Percentiles rank a stretch among this genome's conserved stretches.
phyloP scores from a whole-genome alignment of 352 stramenopile species.

The Labyrinthula sp. region DNA sequence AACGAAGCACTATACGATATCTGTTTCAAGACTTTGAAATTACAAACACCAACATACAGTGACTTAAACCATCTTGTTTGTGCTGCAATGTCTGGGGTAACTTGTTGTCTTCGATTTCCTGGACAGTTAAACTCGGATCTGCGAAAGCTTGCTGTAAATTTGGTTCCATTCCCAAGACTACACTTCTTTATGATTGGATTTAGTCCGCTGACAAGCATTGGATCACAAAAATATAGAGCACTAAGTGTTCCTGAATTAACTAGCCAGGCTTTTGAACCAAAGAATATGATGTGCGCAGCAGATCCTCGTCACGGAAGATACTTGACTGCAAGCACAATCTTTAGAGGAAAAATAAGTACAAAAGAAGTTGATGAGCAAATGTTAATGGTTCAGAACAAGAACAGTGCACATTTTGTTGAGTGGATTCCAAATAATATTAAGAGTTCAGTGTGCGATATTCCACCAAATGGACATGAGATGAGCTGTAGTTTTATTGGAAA shows the following conservation, averaged over 20 bases:
- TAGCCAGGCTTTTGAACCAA: slow-evolving; percentile 92
- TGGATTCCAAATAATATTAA: slow-evolving; percentile 99
- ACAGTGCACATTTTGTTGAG: slow-evolving; percentile 98
- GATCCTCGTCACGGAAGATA: slow-evolving; percentile 96
- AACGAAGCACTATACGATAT: slow-evolving; percentile 99
- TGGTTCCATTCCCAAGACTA: slow-evolving; percentile 94
- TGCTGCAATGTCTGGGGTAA: slow-evolving; percentile 90
- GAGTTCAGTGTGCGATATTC: slow-evolving; percentile 95
- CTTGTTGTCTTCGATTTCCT: slow-evolving; percentile 89
- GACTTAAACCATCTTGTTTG: slow-evolving; percentile 97
- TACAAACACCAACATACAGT: slow-evolving; percentile 87
- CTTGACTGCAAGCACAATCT: slow-evolving; percentile 95
- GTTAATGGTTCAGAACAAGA: slow-evolving; percentile 98
- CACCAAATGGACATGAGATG: slow-evolving; percentile 91
- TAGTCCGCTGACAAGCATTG: slow-evolving; percentile 75
- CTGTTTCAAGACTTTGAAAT: slow-evolving; percentile 94
- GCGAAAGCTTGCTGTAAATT: slow-evolving; percentile 88
- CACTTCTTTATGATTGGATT: slow-evolving; percentile 99
- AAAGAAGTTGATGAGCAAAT: slow-evolving; percentile 98
- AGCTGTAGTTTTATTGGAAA: slow-evolving; percentile 95
- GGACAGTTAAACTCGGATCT: slow-evolving; percentile 96
- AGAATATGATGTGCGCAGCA: slow-evolving; percentile 99
- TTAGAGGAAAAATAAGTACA: slow-evolving; percentile 93
- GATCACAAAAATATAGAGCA: slow-evolving; percentile 87
- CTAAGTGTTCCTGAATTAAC: slow-evolving; percentile 93